Conservation (phyloP, 108 stramenopile genomes). For the Skeletonema costatum region DNA sequence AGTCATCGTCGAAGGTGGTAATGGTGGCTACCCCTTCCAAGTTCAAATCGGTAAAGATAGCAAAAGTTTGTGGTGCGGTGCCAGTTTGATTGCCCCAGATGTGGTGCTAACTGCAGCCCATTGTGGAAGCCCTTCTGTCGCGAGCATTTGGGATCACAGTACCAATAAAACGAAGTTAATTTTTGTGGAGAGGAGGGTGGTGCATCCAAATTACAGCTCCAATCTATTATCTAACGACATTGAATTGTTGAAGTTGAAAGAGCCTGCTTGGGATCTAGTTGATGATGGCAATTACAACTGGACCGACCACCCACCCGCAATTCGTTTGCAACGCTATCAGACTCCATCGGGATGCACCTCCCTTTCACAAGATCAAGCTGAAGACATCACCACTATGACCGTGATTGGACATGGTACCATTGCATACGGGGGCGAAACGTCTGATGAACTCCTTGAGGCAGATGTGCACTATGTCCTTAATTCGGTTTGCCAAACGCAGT, state of each 20-base stretch:
- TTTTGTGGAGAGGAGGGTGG: too few relatives aligned
- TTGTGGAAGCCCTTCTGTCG: not conserved
- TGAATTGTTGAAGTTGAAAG: not conserved
- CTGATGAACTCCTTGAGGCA: constrained; percentile 9
- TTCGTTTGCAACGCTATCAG: constrained; percentile 30
- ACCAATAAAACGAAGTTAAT: too few relatives aligned
- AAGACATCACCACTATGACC: constrained; percentile 2
- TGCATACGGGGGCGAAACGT: not conserved
- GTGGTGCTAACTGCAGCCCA: constrained; percentile 48
- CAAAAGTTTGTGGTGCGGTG: constrained; percentile 21
- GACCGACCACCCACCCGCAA: constrained; percentile 10
- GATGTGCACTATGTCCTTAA: constrained; percentile 22
- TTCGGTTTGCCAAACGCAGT: constrained; percentile 11
- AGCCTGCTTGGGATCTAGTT: constrained; percentile 7
- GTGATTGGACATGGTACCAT: constrained; percentile 22
- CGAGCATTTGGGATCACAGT: too few relatives aligned
- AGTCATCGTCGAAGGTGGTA: not conserved
- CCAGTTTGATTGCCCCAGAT: constrained; percentile 37
- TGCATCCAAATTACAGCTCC: not conserved
- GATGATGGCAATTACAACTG: constrained; percentile 6
- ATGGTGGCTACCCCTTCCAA: not conserved
- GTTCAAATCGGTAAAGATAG: not conserved
- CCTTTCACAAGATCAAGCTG: too few relatives aligned
- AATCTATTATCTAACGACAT: not conserved
- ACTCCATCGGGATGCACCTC: not conserved